Evolutionary conservation across 2,329 filamentous ascomycete genomes (phyloP), one percentile per base, ranked within the genome.

Genomic region (Aspergillus sp.): DNA sequence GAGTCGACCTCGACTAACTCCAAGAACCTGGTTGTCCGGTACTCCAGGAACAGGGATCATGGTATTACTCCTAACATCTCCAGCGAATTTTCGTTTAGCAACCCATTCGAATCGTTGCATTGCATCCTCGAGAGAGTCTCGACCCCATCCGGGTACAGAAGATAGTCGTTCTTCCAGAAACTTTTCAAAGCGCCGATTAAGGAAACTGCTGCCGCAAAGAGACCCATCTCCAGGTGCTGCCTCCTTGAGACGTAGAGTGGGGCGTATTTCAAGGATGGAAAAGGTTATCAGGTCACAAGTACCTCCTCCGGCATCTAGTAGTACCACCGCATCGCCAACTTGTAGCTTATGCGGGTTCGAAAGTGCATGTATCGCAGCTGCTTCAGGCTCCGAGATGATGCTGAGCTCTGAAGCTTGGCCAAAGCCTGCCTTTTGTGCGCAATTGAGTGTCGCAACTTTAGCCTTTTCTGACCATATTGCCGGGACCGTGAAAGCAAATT

Each of bases 231-330:
- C 69, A 2, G 65, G 56, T 1, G 68, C 68, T 3, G 66, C 58
- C 52, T 74, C 71, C 12, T 65, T 63, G 0, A 74, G 51, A 20
- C 67, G 46, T 7, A 71, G 26, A 12, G 47, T 61, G 3, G 72
- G 73, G 6, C 60, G 32, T 4, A 74, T 52, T 10, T 60, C 52
- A 3, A 58, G 22, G 16, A 75, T 69, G 0, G 60, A 58, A 54
- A 73, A 75, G 0, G 70, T 68, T 2, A 73, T 73, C 20, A 73
- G 57, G 57, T 74, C 72, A 4, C 72, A 70, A 0, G 68, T 73
- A 1, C 69, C 69, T 22, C 68, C 71, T 1, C 69, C 66, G 0
- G 68, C 69, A 51, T 73, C 71, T 26, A 69, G 71, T 1, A 73
- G 46, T 18, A 71, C 57, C 42, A 71, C 66, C 9, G 62, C 67